phyloP scores from a whole-genome alignment of 768 basidiomycete genomes.

The Lentinula guzmanii region DNA sequence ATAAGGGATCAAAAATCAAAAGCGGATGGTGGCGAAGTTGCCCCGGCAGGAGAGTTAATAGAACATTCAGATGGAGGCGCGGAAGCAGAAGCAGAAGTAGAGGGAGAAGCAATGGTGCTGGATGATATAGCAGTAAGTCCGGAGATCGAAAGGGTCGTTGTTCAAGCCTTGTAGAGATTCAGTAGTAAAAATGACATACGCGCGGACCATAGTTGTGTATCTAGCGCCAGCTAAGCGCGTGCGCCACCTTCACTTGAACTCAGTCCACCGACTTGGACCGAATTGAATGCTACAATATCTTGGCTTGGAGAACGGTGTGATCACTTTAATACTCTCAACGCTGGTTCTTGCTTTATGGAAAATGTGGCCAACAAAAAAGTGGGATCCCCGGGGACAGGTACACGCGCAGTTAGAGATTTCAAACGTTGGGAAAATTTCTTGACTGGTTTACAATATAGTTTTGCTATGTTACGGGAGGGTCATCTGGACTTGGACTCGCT shows the following conservation, averaged over 20 bases:
- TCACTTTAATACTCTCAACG: background rate
- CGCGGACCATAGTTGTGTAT: no score
- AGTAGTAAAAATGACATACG: no score
- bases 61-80: background rate
- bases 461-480: constrained; percentile 82
- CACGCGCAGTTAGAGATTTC: constrained; percentile 2
- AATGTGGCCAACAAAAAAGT: constrained; percentile 23
- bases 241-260: background rate
- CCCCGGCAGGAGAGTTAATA: background rate
- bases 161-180: background rate
- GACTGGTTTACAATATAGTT: constrained; percentile 41
- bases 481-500: constrained; percentile 72
- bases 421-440: background rate
- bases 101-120: background rate
- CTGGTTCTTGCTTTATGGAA: background rate
- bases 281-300: background rate
- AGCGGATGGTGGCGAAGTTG: constrained; percentile 2
- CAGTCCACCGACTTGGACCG: background rate
- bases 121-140: background rate
- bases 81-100: background rate
- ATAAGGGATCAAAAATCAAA: constrained; percentile 16
- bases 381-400: constrained; percentile 46
- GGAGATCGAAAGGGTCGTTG: background rate
- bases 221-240: background rate
- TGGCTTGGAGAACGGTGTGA: background rate